Evolutionary conservation across 2,329 filamentous ascomycete species (phyloP).

Genomic region (Stemphylium lycopersici): DNA sequence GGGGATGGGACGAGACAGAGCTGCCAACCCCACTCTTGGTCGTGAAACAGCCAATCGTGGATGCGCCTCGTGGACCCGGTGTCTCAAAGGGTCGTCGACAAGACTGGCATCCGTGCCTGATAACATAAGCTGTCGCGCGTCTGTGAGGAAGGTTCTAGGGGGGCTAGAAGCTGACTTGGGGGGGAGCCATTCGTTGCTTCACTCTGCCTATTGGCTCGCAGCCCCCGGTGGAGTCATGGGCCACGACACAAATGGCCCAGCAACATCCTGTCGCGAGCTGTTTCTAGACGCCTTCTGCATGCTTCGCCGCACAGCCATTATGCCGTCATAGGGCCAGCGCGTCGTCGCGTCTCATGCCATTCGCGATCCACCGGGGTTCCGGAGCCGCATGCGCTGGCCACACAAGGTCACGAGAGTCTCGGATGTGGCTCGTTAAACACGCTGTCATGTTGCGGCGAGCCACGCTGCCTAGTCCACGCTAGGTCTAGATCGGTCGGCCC

Average conservation of each 20-base stretch:
- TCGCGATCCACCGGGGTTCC: conserved; percentile 13
- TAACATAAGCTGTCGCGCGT: conserved; percentile 29
- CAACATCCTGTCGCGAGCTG: conserved; percentile 25
- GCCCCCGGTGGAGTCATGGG: conserved; percentile 12
- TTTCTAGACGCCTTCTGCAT: conserved; percentile 33
- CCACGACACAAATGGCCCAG: conserved; percentile 22
- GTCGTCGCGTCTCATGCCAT: conserved; percentile 24
- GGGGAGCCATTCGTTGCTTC: conserved; percentile 29
- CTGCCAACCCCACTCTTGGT: conserved; percentile 25
- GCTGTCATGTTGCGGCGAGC: conserved; percentile 28
- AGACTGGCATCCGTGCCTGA: conserved; percentile 27
- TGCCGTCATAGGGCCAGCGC: conserved; percentile 24
- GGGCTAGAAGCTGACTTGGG: conserved; percentile 16
- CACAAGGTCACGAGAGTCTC: conserved; percentile 24
- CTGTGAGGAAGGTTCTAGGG: conserved; percentile 21
- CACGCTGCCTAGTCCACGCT: conserved; percentile 16
- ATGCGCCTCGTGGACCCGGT: conserved; percentile 37
- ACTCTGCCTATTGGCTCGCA: conserved; percentile 30
- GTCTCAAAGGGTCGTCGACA: conserved; percentile 39
- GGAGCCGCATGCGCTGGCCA: conserved; percentile 33
- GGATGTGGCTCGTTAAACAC: conserved; percentile 28
- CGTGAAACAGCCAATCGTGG: conserved; percentile 35
- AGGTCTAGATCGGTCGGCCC: conserved; percentile 8
- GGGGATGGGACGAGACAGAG: conserved; percentile 34
- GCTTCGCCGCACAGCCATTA: conserved; percentile 17